Evolutionary conservation across 306 rosid genomes (phyloP), one percentile per base, ranked within the genome.

Genomic region (Boehmeria nivea): DNA sequence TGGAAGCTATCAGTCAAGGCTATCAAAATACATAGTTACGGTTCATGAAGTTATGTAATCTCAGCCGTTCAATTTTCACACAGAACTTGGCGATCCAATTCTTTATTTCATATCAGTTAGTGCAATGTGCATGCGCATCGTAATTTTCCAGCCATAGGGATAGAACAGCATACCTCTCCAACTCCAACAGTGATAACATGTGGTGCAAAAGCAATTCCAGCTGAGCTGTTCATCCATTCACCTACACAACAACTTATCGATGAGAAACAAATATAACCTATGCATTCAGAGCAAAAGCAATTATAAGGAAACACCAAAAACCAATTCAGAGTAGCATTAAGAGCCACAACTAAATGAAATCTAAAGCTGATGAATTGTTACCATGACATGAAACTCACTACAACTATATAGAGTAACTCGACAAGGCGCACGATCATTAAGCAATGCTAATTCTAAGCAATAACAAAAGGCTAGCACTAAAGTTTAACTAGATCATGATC

Each of bases 171-270:
- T 71, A 93, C 99, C 89, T 93, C 99, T 57, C 89, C 89, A 69
- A 52, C 78, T 60, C 64, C 95, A 57, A 93, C 28, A 26, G 72
- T 84, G 66, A 93, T 72, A 64, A 85, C 96, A 81, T 93, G 96
- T 10, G 99, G 96, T 17, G 99, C 69, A 79, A 93, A 93, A 33
- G 99, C 99, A 60, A 64, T 33, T 61, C 99, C 99, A 40, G 99
- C 99, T 9, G 99, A 87, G 74, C 18, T 77, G 78, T 88, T 93
- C 96, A 93, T 87, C 99, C 99, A 93, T 33, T 93, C 99, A 71
- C 99, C 99, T 93, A 47, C 39, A 43, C 76, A 66, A 24, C 57
- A 57, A 24, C 54, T 56, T n/a, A 63, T 27, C 53, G 9, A 49
- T 38, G 22, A 67, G 13, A 59, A 16, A 45, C 12, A 54, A 6